A percentile compares a stretch with the other conserved stretches of the same genome.
phyloP scores from a whole-genome alignment of 495 filamentous ascomycete species.

The Xeromyces bisporus region DNA sequence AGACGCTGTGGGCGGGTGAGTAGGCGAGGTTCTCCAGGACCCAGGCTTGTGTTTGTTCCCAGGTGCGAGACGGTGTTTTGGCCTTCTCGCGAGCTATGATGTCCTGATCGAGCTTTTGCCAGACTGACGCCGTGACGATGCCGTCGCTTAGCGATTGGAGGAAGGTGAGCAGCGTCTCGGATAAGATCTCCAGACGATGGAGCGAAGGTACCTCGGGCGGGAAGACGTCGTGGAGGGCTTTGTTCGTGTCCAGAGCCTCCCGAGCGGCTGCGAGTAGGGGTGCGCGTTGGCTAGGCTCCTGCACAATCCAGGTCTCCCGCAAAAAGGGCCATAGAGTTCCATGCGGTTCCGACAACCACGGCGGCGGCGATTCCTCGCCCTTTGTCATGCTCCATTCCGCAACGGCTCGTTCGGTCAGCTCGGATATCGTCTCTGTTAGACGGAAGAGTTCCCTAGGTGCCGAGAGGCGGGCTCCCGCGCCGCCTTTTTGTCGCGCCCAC shows the following conservation, averaged over 20 bases:
- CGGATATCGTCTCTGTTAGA: slow-evolving; percentile 69
- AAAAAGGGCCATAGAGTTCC: slow-evolving; percentile 61
- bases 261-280: slow-evolving; percentile 28
- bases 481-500: slow-evolving; percentile 14
- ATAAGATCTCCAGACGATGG: slow-evolving; percentile 51
- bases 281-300: slow-evolving; percentile 16
- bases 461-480: slow-evolving; percentile 41
- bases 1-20: slow-evolving; percentile 62
- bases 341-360: slow-evolving; percentile 38
- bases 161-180: slow-evolving; percentile 51
- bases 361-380: slow-evolving; percentile 26
- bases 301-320: slow-evolving; percentile 31
- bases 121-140: slow-evolving; percentile 48
- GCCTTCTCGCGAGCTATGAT: slow-evolving; percentile 34
- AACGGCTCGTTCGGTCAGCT: slow-evolving; percentile 50
- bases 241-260: slow-evolving; percentile 54
- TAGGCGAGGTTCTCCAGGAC: slow-evolving; percentile 57
- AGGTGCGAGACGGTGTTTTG: slow-evolving; percentile 24
- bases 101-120: slow-evolving; percentile 50
- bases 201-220: slow-evolving; percentile 38
- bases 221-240: slow-evolving; percentile 38
- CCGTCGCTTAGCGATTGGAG: slow-evolving; percentile 58
- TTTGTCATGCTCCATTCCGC: slow-evolving; percentile 76
- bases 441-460: slow-evolving; percentile 75
- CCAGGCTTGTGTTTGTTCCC: slow-evolving; percentile 48